Base-by-base conservation (phyloP, 2,329 filamentous ascomycete species). In the Trichophyton equinum region DNA sequence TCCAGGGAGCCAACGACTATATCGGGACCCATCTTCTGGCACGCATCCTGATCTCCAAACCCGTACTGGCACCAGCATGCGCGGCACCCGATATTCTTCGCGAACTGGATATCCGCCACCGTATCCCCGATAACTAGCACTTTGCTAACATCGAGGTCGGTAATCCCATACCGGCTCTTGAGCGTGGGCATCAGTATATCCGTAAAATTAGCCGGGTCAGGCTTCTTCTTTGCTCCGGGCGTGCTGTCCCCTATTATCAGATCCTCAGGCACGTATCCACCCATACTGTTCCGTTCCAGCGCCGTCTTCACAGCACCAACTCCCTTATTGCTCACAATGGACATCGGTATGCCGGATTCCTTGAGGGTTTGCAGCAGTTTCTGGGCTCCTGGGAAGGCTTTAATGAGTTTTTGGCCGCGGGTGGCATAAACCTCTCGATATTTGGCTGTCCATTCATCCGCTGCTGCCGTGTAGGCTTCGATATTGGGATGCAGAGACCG, bases 271-370 rank as follows among this genome's bases (percentile, higher is more conserved):
- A 62, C 38, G 15, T 58, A 60, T 22, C 55, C 51, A 6, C 30
- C 61, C 44, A 62, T 44, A 6, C 55, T 46, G 36, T 62, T 60
- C 30, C 33, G 40, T 18, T 62, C 55, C 8, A 62, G 46, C 20
- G 59, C 58, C 13, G 51, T 58, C 18, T 58, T 60, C 33, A 62
- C 59, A n/a, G 61, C 61, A 11, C 51, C 55, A 42, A 60, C 58
- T 4, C 61, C 61, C 55, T 62, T 62, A 46, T 62, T 62, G 55
- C 61, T 62, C n/a, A 62, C 53, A 22, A 62, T 60, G 20, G 58
- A 58, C 5, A 56, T 58, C 25, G 55, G 53, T 11, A 60, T 58
- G 20, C 40, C 25, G 9, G 33, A 33, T 13, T 53, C 40, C 15
- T 58, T 60, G 18, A 62, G 40, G 27, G 51, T 53, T 8, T 58